Evolutionary conservation across 495 filamentous ascomycete species (phyloP).

Genomic region (Lasiosphaeria miniovina): DNA sequence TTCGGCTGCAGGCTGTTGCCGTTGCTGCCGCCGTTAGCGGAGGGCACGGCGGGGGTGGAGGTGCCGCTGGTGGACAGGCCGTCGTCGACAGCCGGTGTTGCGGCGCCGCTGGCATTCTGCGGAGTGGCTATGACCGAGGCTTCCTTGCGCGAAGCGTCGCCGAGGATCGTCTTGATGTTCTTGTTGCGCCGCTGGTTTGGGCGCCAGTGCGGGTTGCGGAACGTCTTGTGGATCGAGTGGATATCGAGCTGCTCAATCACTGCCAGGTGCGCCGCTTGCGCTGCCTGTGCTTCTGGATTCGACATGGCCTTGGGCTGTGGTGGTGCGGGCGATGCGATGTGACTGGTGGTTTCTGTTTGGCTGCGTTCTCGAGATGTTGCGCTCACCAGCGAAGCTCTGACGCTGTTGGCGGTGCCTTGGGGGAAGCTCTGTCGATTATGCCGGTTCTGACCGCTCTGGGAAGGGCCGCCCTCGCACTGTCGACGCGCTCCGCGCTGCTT

Average conservation of each 20-base stretch:
- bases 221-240: slow-evolving; percentile 72
- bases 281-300: slow-evolving; percentile 34
- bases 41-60: slow-evolving; percentile 57
- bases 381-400: too few relatives aligned
- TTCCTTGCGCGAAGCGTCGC: slow-evolving; percentile 83
- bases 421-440: slow-evolving; percentile 17
- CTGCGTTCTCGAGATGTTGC: too few relatives aligned
- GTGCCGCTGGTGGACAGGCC: slow-evolving; percentile 54
- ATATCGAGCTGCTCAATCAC: slow-evolving; percentile 88
- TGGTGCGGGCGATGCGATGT: slow-evolving; percentile 1
- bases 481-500: slow-evolving; percentile 6
- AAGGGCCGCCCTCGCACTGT: slow-evolving; percentile 15
- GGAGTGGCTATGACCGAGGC: slow-evolving; percentile 75
- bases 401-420: background rate
- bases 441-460: slow-evolving; percentile 21
- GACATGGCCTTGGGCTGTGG: slow-evolving; percentile 25
- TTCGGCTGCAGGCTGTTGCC: slow-evolving; percentile 55
- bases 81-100: slow-evolving; percentile 61
- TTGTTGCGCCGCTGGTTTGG: slow-evolving; percentile 94
- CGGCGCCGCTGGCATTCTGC: slow-evolving; percentile 70
- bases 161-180: slow-evolving; percentile 93
- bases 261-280: slow-evolving; percentile 49
- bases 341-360: background rate
- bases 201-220: slow-evolving; percentile 85
- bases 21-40: slow-evolving; percentile 20